Evolutionary conservation across 306 rosid genomes (phyloP).

Genomic region (Canavalia gladiata): DNA sequence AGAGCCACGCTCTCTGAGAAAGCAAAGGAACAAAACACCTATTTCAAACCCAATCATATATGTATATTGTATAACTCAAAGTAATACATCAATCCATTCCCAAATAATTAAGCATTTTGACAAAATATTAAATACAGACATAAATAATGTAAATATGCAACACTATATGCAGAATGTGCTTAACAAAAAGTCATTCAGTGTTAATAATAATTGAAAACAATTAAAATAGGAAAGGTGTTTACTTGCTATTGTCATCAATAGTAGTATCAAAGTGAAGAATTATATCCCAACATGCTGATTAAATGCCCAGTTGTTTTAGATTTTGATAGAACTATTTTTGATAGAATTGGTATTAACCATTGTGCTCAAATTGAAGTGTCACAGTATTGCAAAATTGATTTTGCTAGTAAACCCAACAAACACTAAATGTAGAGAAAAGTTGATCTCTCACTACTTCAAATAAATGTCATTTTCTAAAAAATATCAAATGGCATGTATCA

Average conservation of each 20-base stretch:
- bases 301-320: not conserved
- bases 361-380: not conserved
- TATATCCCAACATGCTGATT: not conserved
- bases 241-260: not conserved
- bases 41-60: slow-evolving; percentile 25
- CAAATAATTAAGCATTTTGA: not conserved
- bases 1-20: slow-evolving; percentile 90
- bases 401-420: not conserved
- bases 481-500: not conserved
- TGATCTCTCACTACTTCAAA: not conserved
- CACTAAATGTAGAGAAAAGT: not conserved
- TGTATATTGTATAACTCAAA: not conserved
- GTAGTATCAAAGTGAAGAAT: not conserved
- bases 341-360: not conserved
- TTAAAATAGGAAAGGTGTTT: not conserved
- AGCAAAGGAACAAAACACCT: slow-evolving; percentile 40
- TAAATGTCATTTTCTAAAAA: not conserved
- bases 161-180: not conserved
- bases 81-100: slow-evolving; percentile 2
- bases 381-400: not conserved
- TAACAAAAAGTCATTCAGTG: not conserved
- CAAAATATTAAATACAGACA: not conserved
- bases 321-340: not conserved
- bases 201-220: not conserved
- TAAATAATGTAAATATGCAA: not conserved